These are phyloP conservation scores for Crithidia thermophila DNA, from an alignment of 208 protist genomes.

Conservation along the genomic window DNA sequence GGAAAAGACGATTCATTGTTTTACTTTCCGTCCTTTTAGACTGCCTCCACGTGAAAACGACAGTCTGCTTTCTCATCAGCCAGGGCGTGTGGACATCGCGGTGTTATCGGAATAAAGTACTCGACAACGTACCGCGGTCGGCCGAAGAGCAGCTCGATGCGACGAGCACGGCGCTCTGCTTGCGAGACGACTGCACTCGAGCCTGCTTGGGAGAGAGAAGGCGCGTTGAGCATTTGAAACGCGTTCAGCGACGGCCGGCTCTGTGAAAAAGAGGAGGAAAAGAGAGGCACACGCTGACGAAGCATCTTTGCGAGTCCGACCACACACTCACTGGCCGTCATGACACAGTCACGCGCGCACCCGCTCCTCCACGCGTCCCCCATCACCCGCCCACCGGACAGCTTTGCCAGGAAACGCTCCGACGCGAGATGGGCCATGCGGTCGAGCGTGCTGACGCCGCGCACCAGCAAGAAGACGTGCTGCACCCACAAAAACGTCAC, in stretches of 20 bases:
- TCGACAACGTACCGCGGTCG: not conserved
- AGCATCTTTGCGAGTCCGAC: not conserved
- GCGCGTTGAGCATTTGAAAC: no score
- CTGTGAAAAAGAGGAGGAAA: no score
- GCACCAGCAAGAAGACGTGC: constrained; percentile 48
- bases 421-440: constrained; percentile 22
- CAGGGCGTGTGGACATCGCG: not conserved
- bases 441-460: constrained; percentile 59
- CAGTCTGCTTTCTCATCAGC: not conserved
- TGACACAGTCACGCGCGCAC: constrained; percentile 8
- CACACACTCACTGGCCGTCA: not conserved
- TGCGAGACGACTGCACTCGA: not conserved
- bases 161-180: constrained; percentile 19
- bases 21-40: not conserved
- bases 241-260: no score
- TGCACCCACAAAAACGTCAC: constrained; percentile 37
- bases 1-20: not conserved
- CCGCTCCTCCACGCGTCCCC: not conserved
- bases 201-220: no score
- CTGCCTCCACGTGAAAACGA: not conserved
- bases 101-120: constrained; percentile 29
- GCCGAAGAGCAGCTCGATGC: constrained; percentile 35
- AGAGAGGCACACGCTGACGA: no score
- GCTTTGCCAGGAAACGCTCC: constrained; percentile 28
- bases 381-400: not conserved